These are phyloP conservation scores for Thraustochytrium striatum DNA, from an alignment of 352 stramenopile species.

Conservation along the genomic window DNA sequence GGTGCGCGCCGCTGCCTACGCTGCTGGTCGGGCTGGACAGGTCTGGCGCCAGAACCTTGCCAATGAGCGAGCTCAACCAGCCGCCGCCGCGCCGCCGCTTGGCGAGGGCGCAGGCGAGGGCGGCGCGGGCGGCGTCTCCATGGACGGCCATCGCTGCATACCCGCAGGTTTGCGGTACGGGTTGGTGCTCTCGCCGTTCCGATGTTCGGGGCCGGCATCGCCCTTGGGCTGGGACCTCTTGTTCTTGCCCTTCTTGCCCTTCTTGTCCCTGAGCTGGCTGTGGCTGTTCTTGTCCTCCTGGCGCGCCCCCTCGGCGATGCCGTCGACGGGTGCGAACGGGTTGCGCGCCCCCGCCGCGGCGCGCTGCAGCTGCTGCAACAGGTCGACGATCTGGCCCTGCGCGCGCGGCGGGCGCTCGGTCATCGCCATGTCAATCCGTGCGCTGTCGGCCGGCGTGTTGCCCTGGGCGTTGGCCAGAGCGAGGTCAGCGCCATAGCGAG, in stretches of 20 bases:
- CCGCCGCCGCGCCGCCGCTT: too few species aligned
- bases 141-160: too few species aligned
- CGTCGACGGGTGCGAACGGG: neutral
- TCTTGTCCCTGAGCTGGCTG: neutral
- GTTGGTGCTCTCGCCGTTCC: too few species aligned
- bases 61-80: too few species aligned
- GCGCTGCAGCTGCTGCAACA: neutral
- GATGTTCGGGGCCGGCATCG: too few species aligned
- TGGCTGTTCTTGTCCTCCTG: neutral
- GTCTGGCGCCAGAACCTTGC: too few species aligned
- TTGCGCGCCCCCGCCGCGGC: neutral
- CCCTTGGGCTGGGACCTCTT: too few species aligned
- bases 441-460: conserved; percentile 6
- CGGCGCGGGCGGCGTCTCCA: too few species aligned
- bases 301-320: neutral
- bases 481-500: conserved; percentile 14
- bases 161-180: too few species aligned
- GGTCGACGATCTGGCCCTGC: neutral
- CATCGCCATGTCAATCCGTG: conserved; percentile 13
- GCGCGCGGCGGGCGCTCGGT: neutral
- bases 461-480: neutral
- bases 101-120: too few species aligned
- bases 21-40: too few species aligned
- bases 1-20: too few species aligned
- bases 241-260: neutral